Conservation (phyloP, 2,329 filamentous ascomycete genomes). For the Fusarium abutilonis region DNA sequence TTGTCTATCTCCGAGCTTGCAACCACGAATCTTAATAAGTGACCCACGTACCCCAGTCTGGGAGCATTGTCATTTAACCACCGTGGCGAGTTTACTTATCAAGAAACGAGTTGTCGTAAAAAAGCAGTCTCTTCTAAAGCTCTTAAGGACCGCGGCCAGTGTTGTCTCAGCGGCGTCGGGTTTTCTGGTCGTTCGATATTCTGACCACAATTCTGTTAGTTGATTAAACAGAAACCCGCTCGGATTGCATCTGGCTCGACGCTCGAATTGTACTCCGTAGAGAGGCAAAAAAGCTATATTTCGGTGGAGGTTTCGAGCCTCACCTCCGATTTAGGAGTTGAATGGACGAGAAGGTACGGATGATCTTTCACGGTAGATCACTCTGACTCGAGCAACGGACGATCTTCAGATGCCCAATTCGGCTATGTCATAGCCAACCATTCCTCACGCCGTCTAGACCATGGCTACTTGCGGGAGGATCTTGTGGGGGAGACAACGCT, state of each 20-base stretch:
- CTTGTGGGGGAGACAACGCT: slow-evolving; percentile 44
- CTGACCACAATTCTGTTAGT: slow-evolving; percentile 6
- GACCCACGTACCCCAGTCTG: slow-evolving; percentile 25
- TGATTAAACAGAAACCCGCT: slow-evolving; percentile 3
- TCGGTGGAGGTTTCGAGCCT: slow-evolving; percentile 19
- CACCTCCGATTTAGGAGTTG: slow-evolving; percentile 24
- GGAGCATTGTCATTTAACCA: slow-evolving; percentile 17
- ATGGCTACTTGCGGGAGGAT: slow-evolving; percentile 24
- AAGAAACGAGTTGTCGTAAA: slow-evolving; percentile 21
- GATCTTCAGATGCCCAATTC: slow-evolving; percentile 22
- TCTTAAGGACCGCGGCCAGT: not conserved
- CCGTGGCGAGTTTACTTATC: slow-evolving; percentile 15
- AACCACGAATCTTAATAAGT: slow-evolving; percentile 32
- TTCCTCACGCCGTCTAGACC: slow-evolving; percentile 16
- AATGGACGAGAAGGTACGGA: slow-evolving; percentile 9
- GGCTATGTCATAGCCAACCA: slow-evolving; percentile 6
- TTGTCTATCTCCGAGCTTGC: slow-evolving; percentile 4
- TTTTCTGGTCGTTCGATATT: not conserved
- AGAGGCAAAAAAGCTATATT: slow-evolving; percentile 3
- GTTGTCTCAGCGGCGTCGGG: too few species aligned
- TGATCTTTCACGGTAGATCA: slow-evolving; percentile 31
- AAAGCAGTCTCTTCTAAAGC: not conserved
- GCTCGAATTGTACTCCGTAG: slow-evolving; percentile 1
- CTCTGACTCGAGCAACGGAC: slow-evolving; percentile 33
- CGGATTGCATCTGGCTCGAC: slow-evolving; percentile 15